Evolutionary conservation across 2,329 filamentous ascomycete species (phyloP).

Genomic region (Triangularia setosa): DNA sequence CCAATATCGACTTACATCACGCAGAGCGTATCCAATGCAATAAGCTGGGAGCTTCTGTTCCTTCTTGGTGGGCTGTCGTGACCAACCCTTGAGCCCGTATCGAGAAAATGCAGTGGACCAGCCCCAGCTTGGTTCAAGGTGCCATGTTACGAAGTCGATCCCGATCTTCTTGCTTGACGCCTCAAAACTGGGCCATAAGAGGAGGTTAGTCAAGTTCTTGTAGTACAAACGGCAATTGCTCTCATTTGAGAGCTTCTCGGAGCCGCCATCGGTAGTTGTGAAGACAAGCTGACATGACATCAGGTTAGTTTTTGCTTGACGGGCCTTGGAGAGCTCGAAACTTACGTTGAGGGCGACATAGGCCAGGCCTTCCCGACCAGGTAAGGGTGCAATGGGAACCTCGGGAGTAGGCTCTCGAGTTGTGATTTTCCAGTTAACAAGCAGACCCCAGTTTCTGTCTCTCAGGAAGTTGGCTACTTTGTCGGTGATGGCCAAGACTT

Average conservation of each 20-base stretch:
- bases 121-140: not conserved
- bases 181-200: not conserved
- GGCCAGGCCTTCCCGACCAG: not conserved
- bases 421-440: not conserved
- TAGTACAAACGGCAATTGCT: not conserved
- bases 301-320: not conserved
- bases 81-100: not conserved
- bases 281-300: not conserved
- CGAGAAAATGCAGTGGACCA: not conserved
- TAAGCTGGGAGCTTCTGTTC: not conserved
- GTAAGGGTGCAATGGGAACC: not conserved
- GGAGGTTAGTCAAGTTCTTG: not conserved
- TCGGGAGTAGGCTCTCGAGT: not conserved
- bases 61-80: not conserved
- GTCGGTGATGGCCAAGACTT: not conserved
- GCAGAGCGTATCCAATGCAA: not conserved
- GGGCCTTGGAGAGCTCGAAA: not conserved
- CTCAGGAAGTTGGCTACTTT: not conserved
- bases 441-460: not conserved
- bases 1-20: not conserved
- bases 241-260: not conserved
- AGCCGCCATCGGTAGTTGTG: not conserved
- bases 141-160: not conserved
- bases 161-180: not conserved
- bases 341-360: not conserved